Percentiles rank a stretch among this genome's conserved stretches.
Conservation (phyloP, 805 yeast species). For the Torulaspora maleeae region DNA sequence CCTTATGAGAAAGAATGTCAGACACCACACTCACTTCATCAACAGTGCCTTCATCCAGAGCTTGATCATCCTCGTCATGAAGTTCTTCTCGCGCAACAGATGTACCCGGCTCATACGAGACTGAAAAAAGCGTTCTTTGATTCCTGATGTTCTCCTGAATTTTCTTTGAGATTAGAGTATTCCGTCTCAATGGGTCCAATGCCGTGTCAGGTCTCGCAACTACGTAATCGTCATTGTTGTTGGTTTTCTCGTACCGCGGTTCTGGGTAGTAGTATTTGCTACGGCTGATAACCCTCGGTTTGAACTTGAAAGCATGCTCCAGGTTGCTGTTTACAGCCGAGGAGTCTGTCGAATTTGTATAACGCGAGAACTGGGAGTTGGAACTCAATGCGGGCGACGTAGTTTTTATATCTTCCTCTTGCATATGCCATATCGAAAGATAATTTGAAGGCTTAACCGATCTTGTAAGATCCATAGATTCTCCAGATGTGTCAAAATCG, state of each 20-base stretch:
- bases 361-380: slow-evolving; percentile 27
- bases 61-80: neutral
- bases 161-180: slow-evolving; percentile 19
- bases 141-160: slow-evolving; percentile 17
- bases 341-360: slow-evolving; percentile 18
- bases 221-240: slow-evolving; percentile 10
- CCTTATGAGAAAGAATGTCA: neutral
- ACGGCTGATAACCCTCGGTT: slow-evolving; percentile 27
- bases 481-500: slow-evolving; percentile 25
- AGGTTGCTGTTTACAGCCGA: slow-evolving; percentile 8
- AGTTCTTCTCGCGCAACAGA: neutral
- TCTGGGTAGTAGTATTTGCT: slow-evolving; percentile 16
- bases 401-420: slow-evolving; percentile 18
- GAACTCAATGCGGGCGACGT: slow-evolving; percentile 25
- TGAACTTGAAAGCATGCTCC: slow-evolving; percentile 22
- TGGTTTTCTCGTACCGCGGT: slow-evolving; percentile 2
- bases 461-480: slow-evolving; percentile 20
- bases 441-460: slow-evolving; percentile 22
- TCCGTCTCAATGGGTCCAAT: slow-evolving; percentile 26
- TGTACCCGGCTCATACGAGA: neutral
- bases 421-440: slow-evolving; percentile 33
- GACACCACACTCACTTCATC: neutral
- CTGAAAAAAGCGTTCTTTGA: slow-evolving; percentile 7
- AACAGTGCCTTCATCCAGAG: neutral
- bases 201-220: slow-evolving; percentile 10